Base-by-base conservation (phyloP, 2,329 filamentous ascomycete species). In the Hypoxylon sp. region DNA sequence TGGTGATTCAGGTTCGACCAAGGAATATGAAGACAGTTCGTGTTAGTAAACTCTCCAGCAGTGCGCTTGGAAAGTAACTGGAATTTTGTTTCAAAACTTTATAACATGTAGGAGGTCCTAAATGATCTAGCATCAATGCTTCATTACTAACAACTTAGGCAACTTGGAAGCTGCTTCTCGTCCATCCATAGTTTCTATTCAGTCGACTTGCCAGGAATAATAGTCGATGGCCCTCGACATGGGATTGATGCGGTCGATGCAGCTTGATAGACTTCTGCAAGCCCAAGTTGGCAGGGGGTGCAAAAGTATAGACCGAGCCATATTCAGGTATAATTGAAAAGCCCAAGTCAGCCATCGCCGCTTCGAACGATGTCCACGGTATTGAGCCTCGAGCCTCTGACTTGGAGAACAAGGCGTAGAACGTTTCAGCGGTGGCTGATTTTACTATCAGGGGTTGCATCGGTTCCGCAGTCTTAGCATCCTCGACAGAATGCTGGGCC, bases 261-360 rank as follows among this genome's bases (percentile, higher is more conserved):
- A 55, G 3, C 14, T 55, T 55, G 52, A 55, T 55, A 24, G 52
- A 55, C 52, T 26, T 55, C 3, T 29, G 22, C 4, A 44, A 19
- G 17, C 3, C 35, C 11, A 55, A 44, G 24, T 19, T 29, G 22
- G 26, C 8, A 55, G 52, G 24, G 13, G 52, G 35, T 2, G 52
- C 14, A 44, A 55, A 55, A 8, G 52, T 44, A 24, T 55, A 55
- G 14, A 55, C 52, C 9, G 52, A 55, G 8, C 52, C 52, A 24
- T 55, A 55, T 39, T 55, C 35, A 2, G 52, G 22, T 29, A 44
- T 55, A 37, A 55, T 26, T 5, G 52, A 55, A 24, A 55, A 55
- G 10, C 52, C 52, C 5, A 55, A 9, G 22, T 55, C 52, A 31
- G 37, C 6, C 52, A 55, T 55, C 13, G 52, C 52, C 19, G 35